Evolutionary conservation across 2,329 filamentous ascomycete genomes (phyloP), one percentile per base, ranked within the genome.

Genomic region (Phialocephala sp.): DNA sequence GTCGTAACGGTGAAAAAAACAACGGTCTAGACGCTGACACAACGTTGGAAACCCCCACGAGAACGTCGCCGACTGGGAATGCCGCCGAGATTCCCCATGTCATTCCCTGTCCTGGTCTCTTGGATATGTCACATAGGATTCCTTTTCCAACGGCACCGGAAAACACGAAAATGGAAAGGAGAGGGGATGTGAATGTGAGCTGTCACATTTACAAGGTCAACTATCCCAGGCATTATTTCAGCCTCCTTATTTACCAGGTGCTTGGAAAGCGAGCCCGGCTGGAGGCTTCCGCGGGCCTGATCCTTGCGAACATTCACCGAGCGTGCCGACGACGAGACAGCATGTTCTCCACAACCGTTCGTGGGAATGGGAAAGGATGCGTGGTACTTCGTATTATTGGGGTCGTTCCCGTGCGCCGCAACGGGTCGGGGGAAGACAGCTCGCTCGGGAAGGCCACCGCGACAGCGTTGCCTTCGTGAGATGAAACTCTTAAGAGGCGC

Each of bases 401-500:
- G 55, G 35, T 57, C 35, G 15, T 20, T 37, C 8, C 37, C 35
- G 45, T 61, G 54, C 57, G 39, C 14, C 58, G 52, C 54, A 61
- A 61, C 65, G 58, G 63, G 22, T 59, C 22, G 15, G 32, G 55
- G 62, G 56, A 47, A 35, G n/a, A 62, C 63, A 47, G 22, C 58
- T 66, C 60, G 52, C 58, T 66, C 60, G 52, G 58, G 64, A 57
- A 59, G 12, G 20, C 45, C 37, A 57, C 61, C 58, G 58, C 61
- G 61, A 35, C 24, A 35, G 27, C 24, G 22, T 27, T 18, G 12
- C 32, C 20, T 52, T 62, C 45, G 56, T 35, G 59, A 62, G 20
- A 59, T 64, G 65, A 66, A 66, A 63, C 65, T 36, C 57, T 59
- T 63, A 66, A 35, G 47, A 60, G 64, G 60, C 57, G 56, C 60